Evolutionary conservation across 1,139 yeast species (phyloP), one percentile per base, ranked within the genome.

Genomic region (Sugiyamaella xylanicola): DNA sequence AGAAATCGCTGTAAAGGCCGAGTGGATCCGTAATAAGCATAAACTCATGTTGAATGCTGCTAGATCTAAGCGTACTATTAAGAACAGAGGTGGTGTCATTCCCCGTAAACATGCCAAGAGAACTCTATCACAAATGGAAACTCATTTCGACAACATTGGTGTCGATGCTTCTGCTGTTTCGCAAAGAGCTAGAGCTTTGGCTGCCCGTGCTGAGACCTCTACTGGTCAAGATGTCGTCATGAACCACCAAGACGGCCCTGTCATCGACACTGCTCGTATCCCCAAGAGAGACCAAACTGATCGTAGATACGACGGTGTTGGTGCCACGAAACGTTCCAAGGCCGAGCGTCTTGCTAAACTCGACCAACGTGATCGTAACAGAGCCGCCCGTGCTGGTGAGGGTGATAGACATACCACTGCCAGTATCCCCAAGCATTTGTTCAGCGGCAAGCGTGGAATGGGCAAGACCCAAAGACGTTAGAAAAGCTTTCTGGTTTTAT

Each of bases 21-120:
- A 75, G 59, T 93, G 98, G 98, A 91, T 93, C 66, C 87, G 99
- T 75, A 85, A 91, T 72, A 91, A 90, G 74, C 97, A 91, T 77
- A 89, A 90, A 82, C 81, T 82, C 74, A 93, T 93, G 96, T 86
- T 87, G 69, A 83, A 85, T 65, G 96, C 88, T 63, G 88, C 95
- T 25, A 82, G 97, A 73, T 82, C 84, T 70, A 87, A 92, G 79
- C 91, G 90, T 77, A 84, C 93, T 27, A 78, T 90, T 69, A 88
- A 89, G 76, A 92, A 92, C 77, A 84, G 85, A 70, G 91, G 97
- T 47, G 91, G 97, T 48, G 78, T 90, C 50, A 87, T 95, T 85
- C 99, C 99, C 51, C 88, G 99, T 75, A 92, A 92, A 60, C 86
- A 86, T 72, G 75, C 85, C 63, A 83, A 88, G 72, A 88, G 91